Evolutionary conservation across 2,329 filamentous ascomycete genomes (phyloP).

Genomic region (Fusarium fracticaudum): DNA sequence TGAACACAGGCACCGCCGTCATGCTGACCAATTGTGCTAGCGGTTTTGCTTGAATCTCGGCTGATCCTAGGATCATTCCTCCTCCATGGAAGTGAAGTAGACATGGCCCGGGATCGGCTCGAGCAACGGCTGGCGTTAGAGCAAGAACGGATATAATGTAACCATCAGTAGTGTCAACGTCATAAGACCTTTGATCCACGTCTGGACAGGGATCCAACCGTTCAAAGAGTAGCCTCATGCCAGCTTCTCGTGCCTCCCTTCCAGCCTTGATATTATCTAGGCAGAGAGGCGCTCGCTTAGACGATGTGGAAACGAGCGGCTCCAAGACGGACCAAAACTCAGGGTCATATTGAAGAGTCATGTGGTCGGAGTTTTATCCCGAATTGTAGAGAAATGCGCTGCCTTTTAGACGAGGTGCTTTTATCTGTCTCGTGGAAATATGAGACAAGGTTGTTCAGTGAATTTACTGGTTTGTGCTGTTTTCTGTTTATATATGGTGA

Average conservation of each 20-base stretch:
- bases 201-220: not conserved
- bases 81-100: not conserved
- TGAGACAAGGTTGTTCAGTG: too few species aligned
- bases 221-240: not conserved
- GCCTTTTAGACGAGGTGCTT: too few species aligned
- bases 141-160: not conserved
- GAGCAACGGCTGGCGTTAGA: not conserved
- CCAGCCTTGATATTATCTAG: not conserved
- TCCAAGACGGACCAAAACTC: not conserved
- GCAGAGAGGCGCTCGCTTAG: not conserved
- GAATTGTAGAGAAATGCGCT: too few species aligned
- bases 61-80: not conserved
- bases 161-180: not conserved
- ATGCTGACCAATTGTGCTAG: not conserved
- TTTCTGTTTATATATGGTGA: not conserved
- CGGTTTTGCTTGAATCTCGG: not conserved
- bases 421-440: too few species aligned
- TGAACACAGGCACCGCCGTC: not conserved
- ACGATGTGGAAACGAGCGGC: not conserved
- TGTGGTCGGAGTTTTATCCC: too few species aligned
- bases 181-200: not conserved
- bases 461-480: too few species aligned
- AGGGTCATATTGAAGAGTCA: not conserved
- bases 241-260: not conserved
- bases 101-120: not conserved